Evolutionary conservation across 306 rosid genomes (phyloP), one percentile per base, ranked within the genome.

Genomic region (Glycine latifolia): DNA sequence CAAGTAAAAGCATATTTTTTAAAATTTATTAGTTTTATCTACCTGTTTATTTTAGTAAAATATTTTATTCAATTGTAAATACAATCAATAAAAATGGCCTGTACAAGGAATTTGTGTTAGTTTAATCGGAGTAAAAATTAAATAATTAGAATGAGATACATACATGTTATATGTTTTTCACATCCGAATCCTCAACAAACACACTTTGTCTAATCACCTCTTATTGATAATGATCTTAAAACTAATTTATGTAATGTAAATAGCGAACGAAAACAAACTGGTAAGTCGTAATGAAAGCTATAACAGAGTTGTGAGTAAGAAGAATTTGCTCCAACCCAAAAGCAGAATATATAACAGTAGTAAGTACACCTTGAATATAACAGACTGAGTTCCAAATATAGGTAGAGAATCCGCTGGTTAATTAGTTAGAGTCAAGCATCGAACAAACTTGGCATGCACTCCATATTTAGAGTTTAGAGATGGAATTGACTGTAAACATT

Each of bases 351-450:
- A 8, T 52, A 31, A 44, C 26, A 37, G 58, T 37, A 26, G 31
- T 26, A 78, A 67, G 26, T 26, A 46, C 13, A 49, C 4, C 15
- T 55, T 55, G 6, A 55, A 55, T 55, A 5, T 7, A 73, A n/a
- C 67, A 1, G 53, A 67, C 20, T 11, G 59, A 76, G 15, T 60
- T 26, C 67, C 60, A 76, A 82, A 75, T 59, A 48, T 76, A 60
- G 78, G n/a, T 9, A 2, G 17, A 67, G 81, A 55, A 75, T 76
- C 26, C n/a, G 48, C 20, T 82, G 33, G 75, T 74, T 74, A 75
- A 31, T 53, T 75, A 11, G 70, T 66, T 16, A 10, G 66, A 49
- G 78, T 58, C 63, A 74, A 47, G 85, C 77, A 76, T 75, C 77
- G 5, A 76, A 9, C 4, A 79, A 56, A 70, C 77, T 59, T 79